phyloP scores from a whole-genome alignment of 23 red algal genomes.

The Cyanidiococcus yangmingshanensis region DNA sequence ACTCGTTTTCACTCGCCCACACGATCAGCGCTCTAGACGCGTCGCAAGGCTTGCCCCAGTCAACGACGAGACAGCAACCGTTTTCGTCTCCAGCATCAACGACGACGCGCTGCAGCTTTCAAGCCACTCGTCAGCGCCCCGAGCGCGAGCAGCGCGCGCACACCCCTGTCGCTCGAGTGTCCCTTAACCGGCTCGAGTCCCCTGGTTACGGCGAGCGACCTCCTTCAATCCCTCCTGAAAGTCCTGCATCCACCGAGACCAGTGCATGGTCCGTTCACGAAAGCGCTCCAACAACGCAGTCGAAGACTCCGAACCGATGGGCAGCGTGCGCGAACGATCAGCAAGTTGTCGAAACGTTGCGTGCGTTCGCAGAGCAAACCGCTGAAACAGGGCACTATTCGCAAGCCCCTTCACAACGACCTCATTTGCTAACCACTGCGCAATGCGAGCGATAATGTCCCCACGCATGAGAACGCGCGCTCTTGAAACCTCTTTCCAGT shows the following conservation, averaged over 20 bases:
- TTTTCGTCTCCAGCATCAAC: no score
- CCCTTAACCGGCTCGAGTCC: neutral
- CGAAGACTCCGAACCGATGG: neutral
- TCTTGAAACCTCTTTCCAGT: no score
- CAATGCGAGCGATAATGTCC: constrained; percentile 46
- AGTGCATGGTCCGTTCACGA: neutral
- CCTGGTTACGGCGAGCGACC: neutral
- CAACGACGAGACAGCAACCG: no score
- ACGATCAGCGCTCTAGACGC: no score
- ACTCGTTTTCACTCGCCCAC: no score
- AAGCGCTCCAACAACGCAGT: neutral
- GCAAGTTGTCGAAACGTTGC: constrained; percentile 50
- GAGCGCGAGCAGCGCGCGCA: no score
- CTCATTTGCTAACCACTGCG: constrained; percentile 82
- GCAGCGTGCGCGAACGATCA: constrained; percentile 16
- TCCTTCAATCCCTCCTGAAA: neutral
- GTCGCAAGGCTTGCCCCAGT: no score
- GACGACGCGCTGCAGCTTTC: no score
- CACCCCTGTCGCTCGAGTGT: no score
- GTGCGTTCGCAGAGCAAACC: constrained; percentile 75
- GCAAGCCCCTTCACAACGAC: constrained; percentile 84
- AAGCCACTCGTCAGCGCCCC: no score
- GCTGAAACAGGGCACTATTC: constrained; percentile 77
- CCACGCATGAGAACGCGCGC: neutral
- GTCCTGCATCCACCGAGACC: constrained; percentile 3